Conservation (phyloP, 257 asterid species). For the Nicotiana tomentosiformis region DNA sequence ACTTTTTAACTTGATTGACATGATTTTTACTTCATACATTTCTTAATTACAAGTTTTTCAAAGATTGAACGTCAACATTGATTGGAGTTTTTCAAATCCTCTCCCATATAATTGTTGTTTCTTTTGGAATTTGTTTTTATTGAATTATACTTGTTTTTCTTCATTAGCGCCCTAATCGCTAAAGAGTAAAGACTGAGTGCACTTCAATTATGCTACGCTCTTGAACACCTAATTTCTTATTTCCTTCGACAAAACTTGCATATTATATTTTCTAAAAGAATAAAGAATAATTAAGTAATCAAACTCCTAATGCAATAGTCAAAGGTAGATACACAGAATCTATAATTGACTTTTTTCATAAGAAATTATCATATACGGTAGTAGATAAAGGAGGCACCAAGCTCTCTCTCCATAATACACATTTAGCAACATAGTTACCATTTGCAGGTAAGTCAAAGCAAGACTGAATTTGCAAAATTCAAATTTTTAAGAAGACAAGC, state of each 20-base stretch:
- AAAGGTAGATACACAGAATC: background rate
- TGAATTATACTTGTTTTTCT: background rate
- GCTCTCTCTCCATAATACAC: background rate
- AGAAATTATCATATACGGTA: background rate
- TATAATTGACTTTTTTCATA: background rate
- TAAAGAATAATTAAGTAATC: background rate
- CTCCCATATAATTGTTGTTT: background rate
- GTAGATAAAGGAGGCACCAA: background rate
- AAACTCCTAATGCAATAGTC: background rate
- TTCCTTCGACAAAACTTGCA: background rate
- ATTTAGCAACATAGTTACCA: constrained; percentile 1
- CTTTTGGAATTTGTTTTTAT: background rate
- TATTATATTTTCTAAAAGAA: too few relatives aligned
- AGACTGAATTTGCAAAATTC: background rate
- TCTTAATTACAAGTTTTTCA: too few relatives aligned
- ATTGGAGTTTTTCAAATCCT: background rate
- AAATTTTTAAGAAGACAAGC: background rate
- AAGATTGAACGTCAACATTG: too few relatives aligned
- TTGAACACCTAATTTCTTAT: background rate
- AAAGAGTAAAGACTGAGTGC: background rate
- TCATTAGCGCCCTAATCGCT: background rate
- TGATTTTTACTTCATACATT: too few relatives aligned
- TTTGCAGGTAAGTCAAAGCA: background rate
- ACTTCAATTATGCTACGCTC: background rate
- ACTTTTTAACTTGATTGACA: too few relatives aligned